A percentile compares a stretch with the other conserved stretches of the same genome.
These are phyloP conservation scores for Pontederia crassipes DNA, from an alignment of 176 grass and related monocot genomes.

Conservation along the genomic window DNA sequence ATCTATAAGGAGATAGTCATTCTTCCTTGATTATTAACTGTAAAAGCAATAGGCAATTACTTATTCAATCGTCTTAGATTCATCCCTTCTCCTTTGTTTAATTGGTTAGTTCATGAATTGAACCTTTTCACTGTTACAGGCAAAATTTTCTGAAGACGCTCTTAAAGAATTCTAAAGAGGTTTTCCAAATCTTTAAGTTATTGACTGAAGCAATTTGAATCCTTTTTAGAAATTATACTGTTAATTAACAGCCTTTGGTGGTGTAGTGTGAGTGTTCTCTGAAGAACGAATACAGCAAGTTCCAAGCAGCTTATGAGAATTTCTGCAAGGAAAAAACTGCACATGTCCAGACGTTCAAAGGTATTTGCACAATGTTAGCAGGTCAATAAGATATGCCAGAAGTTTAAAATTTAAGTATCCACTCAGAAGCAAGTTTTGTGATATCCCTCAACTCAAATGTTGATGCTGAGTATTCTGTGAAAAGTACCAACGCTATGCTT, in stretches of 20 bases:
- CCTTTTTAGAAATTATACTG: slow-evolving; percentile 1
- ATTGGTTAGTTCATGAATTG: neutral
- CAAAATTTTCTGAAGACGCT: slow-evolving; percentile 75
- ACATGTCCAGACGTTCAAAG: slow-evolving; percentile 73
- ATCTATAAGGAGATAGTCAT: no score
- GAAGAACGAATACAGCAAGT: slow-evolving; percentile 80
- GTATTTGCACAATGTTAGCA: slow-evolving; percentile 11
- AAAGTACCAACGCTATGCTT: no score
- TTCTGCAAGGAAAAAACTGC: slow-evolving; percentile 78
- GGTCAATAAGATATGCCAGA: no score
- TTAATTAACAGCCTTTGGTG: neutral
- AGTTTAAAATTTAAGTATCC: no score
- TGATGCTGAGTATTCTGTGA: no score
- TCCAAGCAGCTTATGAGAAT: slow-evolving; percentile 62
- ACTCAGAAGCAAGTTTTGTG: no score
- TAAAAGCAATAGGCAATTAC: no score
- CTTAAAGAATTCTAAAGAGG: slow-evolving; percentile 84
- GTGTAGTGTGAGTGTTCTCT: slow-evolving; percentile 67
- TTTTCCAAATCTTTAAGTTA: slow-evolving; percentile 11
- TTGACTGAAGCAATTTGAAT: neutral
- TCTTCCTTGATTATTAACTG: no score
- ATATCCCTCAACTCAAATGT: no score
- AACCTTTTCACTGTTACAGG: slow-evolving; percentile 28
- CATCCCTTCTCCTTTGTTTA: neutral
- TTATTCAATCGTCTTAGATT: neutral